Evolutionary conservation across 148 eudicot genomes (phyloP), one percentile per base, ranked within the genome.

Genomic region (Rhododendron williamsianum): DNA sequence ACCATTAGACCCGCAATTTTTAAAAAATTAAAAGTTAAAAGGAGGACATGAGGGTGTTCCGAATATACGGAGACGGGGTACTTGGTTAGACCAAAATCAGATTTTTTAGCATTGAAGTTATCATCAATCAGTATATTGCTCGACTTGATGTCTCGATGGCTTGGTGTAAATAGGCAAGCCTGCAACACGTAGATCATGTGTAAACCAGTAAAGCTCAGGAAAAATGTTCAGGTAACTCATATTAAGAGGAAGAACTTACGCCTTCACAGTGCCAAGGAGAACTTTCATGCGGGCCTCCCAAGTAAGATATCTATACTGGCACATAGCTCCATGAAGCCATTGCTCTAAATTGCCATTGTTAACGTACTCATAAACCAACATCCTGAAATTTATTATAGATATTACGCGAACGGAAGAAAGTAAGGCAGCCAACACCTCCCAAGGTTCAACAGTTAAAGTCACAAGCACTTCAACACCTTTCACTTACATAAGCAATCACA

Each of bases 71-170:
- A 38, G 41, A 38, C 41, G 6, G 41, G 41, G 41, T 38, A 93
- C 94, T 96, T 95, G 85, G 99, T 98, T 84, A 96, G 91, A 25
- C 99, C 97, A 90, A 96, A 96, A 89, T 96, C 98, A 79, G 99
- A 95, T 46, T 95, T 92, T 90, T 94, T 96, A 38, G 97, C 94
- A 88, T 92, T 94, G 72, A 96, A 95, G 87, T 94, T 93, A 63
- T 93, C 92, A 84, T 93, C 94, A 77, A 96, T 92, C 83, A 96
- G 87, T 87, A 96, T 96, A 87, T 96, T 96, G 90, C 99, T 96
- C 4, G 99, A 94, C 87, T 96, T 96, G 82, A 94, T 94, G 89
- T 96, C 99, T 81, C 98, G 90, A 84, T 96, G 23, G 99, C 96
- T 91, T 96, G 97, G 13, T 96, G 99, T 88, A 96, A 87, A 85